Percentiles rank a stretch among this genome's conserved stretches.
Conservation (phyloP, 2,329 filamentous ascomycete genomes). For the Claviceps digitariae region DNA sequence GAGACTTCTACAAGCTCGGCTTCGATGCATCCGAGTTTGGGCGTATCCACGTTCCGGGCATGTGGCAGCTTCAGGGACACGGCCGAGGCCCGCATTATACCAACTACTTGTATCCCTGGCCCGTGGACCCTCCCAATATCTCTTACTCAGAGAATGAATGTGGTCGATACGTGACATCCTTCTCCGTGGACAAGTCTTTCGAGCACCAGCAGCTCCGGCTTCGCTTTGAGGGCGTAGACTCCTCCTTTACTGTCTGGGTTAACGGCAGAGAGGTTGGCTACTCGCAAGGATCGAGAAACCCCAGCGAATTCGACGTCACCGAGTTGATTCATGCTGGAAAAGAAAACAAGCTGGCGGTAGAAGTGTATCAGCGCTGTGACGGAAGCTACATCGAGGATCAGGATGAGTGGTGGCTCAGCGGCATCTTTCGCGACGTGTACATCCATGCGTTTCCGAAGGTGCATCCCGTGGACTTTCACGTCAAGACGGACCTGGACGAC, state of each 20-base stretch:
- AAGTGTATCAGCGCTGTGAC: slow-evolving; percentile 60
- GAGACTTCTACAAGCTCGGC: slow-evolving; percentile 22
- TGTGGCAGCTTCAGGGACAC: slow-evolving; percentile 59
- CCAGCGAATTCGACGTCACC: slow-evolving; percentile 60
- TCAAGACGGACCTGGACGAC: slow-evolving; percentile 41
- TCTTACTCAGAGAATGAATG: slow-evolving; percentile 51
- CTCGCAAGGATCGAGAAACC: slow-evolving; percentile 58
- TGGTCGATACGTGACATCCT: slow-evolving; percentile 48
- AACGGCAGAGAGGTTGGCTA: slow-evolving; percentile 58
- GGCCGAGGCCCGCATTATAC: slow-evolving; percentile 55
- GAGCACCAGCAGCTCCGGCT: slow-evolving; percentile 46
- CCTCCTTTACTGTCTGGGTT: slow-evolving; percentile 57
- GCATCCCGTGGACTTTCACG: slow-evolving; percentile 41
- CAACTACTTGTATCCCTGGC: slow-evolving; percentile 54
- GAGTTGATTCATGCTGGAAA: slow-evolving; percentile 27
- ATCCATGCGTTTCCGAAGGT: slow-evolving; percentile 46
- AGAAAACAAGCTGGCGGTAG: slow-evolving; percentile 46
- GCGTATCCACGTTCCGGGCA: slow-evolving; percentile 48
- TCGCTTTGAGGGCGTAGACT: slow-evolving; percentile 62
- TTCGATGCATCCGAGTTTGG: slow-evolving; percentile 21
- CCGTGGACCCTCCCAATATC: slow-evolving; percentile 51
- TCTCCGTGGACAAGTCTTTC: slow-evolving; percentile 34
- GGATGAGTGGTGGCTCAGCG: slow-evolving; percentile 55
- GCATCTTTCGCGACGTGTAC: slow-evolving; percentile 58
- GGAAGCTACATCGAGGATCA: slow-evolving; percentile 61